Base-by-base conservation (phyloP, 2,329 filamentous ascomycete species). In the Pseudocercospora ulei region DNA sequence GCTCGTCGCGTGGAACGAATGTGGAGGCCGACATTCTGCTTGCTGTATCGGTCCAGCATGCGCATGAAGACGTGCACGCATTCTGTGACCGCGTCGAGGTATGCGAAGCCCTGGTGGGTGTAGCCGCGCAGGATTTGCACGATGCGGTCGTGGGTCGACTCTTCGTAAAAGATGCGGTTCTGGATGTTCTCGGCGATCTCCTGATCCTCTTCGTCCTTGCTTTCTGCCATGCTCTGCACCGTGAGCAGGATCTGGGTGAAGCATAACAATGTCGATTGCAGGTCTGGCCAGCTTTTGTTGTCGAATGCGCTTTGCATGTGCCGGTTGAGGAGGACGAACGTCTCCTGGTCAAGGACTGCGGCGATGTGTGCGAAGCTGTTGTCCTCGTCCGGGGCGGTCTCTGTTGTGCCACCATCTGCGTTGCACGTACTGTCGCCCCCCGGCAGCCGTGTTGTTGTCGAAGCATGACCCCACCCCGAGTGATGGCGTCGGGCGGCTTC, bases 181-280 rank as follows among this genome's bases (percentile, higher is more conserved):
- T 94, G 76, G 7, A 93, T 95, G 52, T 98, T 98, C 58, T 98
- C 88, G 0, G 90, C 88, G 58, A 98, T 96, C 53, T 96, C 90
- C 56, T 93, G 82, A 50, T 98, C 84, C n/a, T 95, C 87, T 47
- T 95, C 87, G 18, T 83, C 73, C 1, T 75, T 72, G 1, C 84
- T 90, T 30, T 82, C 76, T 1, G 78, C 70, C 87, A 98, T 96
- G 45, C 92, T 84, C 54, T 94, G 86, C 2, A 96, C 81, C 0
- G 87, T 94, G 16, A 94, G 71, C 26, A 62, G 44, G 49, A 96
- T 90, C 57, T 96, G 87, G 0, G 87, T 96, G 57, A 95, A 93
- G 57, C 87, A 95, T 39, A 83, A 79, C 78, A 96, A 90, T 31
- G 82, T 79, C 0, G 88, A 80, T 39, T 86, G 83, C 9, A 96